Evolutionary conservation across 139 green algal species (phyloP).

Genomic region (Chlorella ohadii): DNA sequence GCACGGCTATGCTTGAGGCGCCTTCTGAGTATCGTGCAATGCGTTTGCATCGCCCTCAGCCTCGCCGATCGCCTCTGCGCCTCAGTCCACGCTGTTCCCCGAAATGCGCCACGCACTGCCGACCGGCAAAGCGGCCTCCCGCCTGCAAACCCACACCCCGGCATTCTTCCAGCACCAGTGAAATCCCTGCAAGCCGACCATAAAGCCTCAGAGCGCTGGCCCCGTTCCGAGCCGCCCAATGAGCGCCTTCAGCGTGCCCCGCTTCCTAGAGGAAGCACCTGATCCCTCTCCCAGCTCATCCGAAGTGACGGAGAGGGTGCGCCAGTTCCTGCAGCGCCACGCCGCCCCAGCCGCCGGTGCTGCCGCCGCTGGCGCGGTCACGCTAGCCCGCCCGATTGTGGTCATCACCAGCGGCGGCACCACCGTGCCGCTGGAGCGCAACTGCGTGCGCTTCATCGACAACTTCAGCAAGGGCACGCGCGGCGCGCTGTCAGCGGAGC

Average conservation of each 20-base stretch:
- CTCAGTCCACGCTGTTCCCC: too few species aligned
- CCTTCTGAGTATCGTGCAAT: too few species aligned
- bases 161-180: too few species aligned
- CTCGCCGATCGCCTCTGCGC: too few species aligned
- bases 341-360: neutral
- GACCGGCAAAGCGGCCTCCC: too few species aligned
- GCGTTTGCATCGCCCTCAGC: too few species aligned
- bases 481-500: slow-evolving; percentile 88
- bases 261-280: slow-evolving; percentile 19
- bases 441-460: slow-evolving; percentile 97
- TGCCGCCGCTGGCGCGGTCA: neutral
- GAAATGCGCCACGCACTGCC: too few species aligned
- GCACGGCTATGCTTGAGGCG: too few species aligned
- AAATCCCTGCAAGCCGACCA: too few species aligned
- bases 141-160: too few species aligned
- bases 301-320: neutral
- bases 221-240: neutral
- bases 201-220: too few species aligned
- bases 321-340: slow-evolving; percentile 15
- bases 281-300: too few species aligned
- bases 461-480: slow-evolving; percentile 95
- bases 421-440: slow-evolving; percentile 93
- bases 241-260: neutral
- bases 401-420: slow-evolving; percentile 95
- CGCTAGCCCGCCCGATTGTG: slow-evolving; percentile 46